Evolutionary conservation across 169 alveolate genomes (phyloP), one percentile per base, ranked within the genome.

Genomic region (Cryptosporidium xiaoi): DNA sequence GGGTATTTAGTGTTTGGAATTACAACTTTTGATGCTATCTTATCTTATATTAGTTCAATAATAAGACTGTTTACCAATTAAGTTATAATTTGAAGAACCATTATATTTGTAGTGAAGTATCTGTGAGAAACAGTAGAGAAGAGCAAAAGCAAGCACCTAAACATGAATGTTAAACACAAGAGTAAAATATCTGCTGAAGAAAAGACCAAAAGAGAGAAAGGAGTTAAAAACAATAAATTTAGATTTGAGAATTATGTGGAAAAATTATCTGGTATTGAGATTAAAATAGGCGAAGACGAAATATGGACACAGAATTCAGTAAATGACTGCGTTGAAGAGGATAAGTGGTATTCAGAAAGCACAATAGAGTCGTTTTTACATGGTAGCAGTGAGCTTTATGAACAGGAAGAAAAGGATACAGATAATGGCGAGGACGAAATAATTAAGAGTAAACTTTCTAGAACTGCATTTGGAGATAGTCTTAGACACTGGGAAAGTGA

Each of bases 191-290:
- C 24, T 15, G 8, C 8, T n/a, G 48, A 65, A 34, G 44, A 24
- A n/a, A 46, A 40, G 58, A 36, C 29, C 34, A 65, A 65, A 27
- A 3, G 44, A 27, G 18, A 1, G 15, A 27, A 33, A 31, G 82
- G 50, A 50, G 31, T 50, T 18, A 51, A 67, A 48, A 29, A 15
- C 20, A 71, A 71, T 36, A 55, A 55, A 36, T 71, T 71, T 58
- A 71, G 53, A 71, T 71, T 71, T 56, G 69, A 71, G 44, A 71
- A 55, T 3, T 71, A 71, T 27, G 58, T 71, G n/a, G 69, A 71
- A 24, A 51, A 62, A 24, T 34, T 71, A 51, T 71, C 84, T 3
- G 40, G 36, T n/a, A 71, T 71, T 16, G 84, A 71, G 31, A 24
- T 71, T 6, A 71, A 71, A 62, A 62, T 71, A 20, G 82, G 82